These are phyloP conservation scores for Trichoderma brevicompactum DNA, from an alignment of 2,329 filamentous ascomycete genomes.

Conservation along the genomic window DNA sequence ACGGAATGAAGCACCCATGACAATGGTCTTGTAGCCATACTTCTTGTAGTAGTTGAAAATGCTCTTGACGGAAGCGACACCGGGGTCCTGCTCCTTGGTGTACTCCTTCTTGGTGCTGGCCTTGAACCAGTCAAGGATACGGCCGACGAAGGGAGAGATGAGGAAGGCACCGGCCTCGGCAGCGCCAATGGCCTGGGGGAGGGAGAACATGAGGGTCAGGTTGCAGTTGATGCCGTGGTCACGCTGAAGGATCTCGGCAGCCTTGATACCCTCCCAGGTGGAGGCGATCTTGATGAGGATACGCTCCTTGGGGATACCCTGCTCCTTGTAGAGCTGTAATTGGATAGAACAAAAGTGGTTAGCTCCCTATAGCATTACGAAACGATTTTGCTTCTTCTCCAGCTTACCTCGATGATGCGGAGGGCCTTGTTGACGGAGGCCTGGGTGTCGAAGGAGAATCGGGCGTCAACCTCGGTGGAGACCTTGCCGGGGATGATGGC, in stretches of 20 bases:
- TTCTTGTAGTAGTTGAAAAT: slow-evolving; percentile 99
- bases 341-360: slow-evolving; percentile 1
- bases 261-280: slow-evolving; percentile 99
- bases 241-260: slow-evolving; percentile 92
- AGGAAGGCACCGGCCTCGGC: slow-evolving; percentile 96
- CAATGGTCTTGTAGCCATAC: slow-evolving; percentile 97
- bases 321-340: slow-evolving; percentile 84
- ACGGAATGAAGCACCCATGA: slow-evolving; percentile 99
- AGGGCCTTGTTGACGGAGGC: slow-evolving; percentile 93
- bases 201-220: slow-evolving; percentile 98
- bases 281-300: slow-evolving; percentile 98
- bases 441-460: slow-evolving; percentile 94
- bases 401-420: slow-evolving; percentile 86
- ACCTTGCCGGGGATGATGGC: slow-evolving; percentile 98
- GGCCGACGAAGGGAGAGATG: slow-evolving; percentile 98
- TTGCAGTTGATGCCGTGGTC: slow-evolving; percentile 98
- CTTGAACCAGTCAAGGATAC: slow-evolving; percentile 99
- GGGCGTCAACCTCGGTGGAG: slow-evolving; percentile 96
- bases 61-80: slow-evolving; percentile 87
- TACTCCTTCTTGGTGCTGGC: slow-evolving; percentile 92
- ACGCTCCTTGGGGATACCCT: slow-evolving; percentile 91
- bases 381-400: background rate
- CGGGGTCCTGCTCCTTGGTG: slow-evolving; percentile 86
- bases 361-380: slow-evolving; percentile 11
- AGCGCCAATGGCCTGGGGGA: slow-evolving; percentile 90